Evolutionary conservation across 2,329 filamentous ascomycete genomes (phyloP).

Genomic region (Colletotrichum cordylinicola): DNA sequence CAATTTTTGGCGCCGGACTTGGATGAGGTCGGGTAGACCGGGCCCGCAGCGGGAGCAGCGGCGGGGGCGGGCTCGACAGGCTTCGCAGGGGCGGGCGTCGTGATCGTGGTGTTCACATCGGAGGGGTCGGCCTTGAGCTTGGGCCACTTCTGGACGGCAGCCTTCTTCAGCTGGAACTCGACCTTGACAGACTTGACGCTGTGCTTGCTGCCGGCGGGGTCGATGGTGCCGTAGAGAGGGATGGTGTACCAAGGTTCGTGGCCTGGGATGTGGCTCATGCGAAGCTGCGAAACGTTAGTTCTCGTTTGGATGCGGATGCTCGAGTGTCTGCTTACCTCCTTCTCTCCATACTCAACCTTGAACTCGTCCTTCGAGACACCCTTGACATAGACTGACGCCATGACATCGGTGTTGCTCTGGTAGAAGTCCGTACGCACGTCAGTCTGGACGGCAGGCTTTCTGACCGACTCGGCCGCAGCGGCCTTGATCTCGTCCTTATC

Average conservation of each 20-base stretch:
- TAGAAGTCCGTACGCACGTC: slow-evolving; percentile 36
- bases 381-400: slow-evolving; percentile 49
- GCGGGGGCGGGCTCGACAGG: background rate
- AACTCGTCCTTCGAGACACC: slow-evolving; percentile 45
- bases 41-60: slow-evolving; percentile 33
- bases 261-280: slow-evolving; percentile 22
- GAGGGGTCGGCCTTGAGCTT: slow-evolving; percentile 26
- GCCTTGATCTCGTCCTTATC: slow-evolving; percentile 20
- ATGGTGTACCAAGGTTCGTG: slow-evolving; percentile 21
- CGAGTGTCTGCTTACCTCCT: slow-evolving; percentile 14
- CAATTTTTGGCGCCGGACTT: slow-evolving; percentile 86
- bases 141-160: slow-evolving; percentile 72
- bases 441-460: slow-evolving; percentile 23
- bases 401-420: slow-evolving; percentile 38
- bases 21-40: slow-evolving; percentile 86
- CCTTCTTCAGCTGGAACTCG: slow-evolving; percentile 77
- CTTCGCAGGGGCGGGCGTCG: slow-evolving; percentile 1
- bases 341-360: slow-evolving; percentile 36
- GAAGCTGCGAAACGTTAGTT: background rate
- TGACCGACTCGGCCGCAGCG: background rate
- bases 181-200: slow-evolving; percentile 79
- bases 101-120: background rate
- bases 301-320: background rate
- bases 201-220: slow-evolving; percentile 63
- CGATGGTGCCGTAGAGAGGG: slow-evolving; percentile 67